Conservation (phyloP, 345 rosid species). For the Atalantia buxifolia region DNA sequence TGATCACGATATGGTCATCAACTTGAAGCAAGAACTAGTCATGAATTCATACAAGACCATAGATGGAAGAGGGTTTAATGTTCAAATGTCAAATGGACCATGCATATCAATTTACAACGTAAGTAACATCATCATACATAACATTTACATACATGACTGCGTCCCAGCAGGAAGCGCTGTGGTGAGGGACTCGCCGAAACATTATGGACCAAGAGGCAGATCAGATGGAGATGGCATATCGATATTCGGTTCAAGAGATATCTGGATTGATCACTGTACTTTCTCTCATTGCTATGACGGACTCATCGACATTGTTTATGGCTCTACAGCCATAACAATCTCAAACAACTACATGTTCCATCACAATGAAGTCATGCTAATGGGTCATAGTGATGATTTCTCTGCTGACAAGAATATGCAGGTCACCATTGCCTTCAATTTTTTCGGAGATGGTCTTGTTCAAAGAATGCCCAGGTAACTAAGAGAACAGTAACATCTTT, state of each 20-base stretch:
- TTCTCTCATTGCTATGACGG: constrained; percentile 58
- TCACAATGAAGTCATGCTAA: constrained; percentile 65
- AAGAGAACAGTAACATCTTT: not conserved
- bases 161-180: constrained; percentile 34
- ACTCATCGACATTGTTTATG: constrained; percentile 54
- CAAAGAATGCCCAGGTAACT: constrained; percentile 69
- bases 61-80: constrained; percentile 57
- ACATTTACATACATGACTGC: constrained; percentile 55
- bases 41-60: constrained; percentile 59
- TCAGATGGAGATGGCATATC: constrained; percentile 76
- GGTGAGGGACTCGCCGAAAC: constrained; percentile 26
- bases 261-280: constrained; percentile 76
- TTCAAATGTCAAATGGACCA: constrained; percentile 56
- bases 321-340: constrained; percentile 61
- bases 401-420: constrained; percentile 53
- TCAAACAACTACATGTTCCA: constrained; percentile 64
- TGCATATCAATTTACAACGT: constrained; percentile 54
- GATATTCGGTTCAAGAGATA: constrained; percentile 40
- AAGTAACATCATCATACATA: constrained; percentile 57
- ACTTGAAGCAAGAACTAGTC: constrained; percentile 45
- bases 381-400: constrained; percentile 71
- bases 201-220: constrained; percentile 28
- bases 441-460: constrained; percentile 63
- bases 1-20: constrained; percentile 56
- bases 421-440: constrained; percentile 66